phyloP scores from a whole-genome alignment of 768 basidiomycete genomes.

The Omphalotus guepiniiformis region DNA sequence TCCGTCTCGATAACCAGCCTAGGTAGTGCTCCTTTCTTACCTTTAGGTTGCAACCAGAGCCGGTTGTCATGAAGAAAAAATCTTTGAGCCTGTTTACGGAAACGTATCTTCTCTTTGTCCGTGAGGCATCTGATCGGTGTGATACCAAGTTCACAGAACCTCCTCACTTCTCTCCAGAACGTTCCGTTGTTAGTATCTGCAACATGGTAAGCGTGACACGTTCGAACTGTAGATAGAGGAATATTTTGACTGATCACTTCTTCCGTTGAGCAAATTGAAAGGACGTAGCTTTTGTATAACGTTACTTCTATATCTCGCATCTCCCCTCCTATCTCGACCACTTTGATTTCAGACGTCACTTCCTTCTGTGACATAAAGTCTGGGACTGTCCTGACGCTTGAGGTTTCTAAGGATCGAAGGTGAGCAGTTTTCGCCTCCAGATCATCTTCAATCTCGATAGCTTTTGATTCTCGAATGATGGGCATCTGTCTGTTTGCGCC shows the following conservation, averaged over 20 bases:
- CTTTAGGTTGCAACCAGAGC: background rate
- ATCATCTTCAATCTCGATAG: too few relatives aligned
- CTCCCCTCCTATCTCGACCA: background rate
- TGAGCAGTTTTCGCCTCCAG: background rate
- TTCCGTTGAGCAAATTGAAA: background rate
- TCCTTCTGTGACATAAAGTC: background rate
- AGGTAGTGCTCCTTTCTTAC: constrained; percentile 9
- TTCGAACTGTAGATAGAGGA: too few relatives aligned
- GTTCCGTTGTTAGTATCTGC: background rate
- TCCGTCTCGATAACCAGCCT: constrained; percentile 19
- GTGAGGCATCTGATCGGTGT: background rate
- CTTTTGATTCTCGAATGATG: background rate
- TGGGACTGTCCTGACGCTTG: background rate
- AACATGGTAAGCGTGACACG: background rate
- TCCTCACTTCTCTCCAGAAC: background rate
- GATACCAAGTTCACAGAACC: background rate
- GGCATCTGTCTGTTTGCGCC: background rate
- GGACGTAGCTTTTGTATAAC: background rate
- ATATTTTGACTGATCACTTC: too few relatives aligned
- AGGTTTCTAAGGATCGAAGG: background rate
- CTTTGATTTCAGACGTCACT: too few relatives aligned
- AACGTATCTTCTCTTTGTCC: background rate
- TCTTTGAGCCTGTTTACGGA: background rate
- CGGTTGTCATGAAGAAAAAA: background rate
- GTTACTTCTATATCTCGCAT: background rate